Base-by-base conservation (phyloP, 2,329 filamentous ascomycete genomes). In the Berkeleyomyces basicola region DNA sequence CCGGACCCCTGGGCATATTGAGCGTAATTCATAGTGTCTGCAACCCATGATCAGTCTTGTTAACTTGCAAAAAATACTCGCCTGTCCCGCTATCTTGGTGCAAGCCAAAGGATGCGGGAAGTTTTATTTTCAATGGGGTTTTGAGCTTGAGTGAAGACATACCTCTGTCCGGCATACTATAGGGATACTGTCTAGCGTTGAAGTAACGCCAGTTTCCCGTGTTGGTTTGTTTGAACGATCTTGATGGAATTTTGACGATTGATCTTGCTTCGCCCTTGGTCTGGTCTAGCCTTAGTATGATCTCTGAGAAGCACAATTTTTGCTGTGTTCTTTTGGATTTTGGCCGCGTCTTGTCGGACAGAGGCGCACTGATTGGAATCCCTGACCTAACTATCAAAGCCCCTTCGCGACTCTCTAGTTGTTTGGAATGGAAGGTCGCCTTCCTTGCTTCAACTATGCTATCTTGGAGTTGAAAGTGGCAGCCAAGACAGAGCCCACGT, bases 301-400 rank as follows among this genome's bases (percentile, higher is more conserved):
- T 42, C 57, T 59, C 9, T 23, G 57, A 59, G 57, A 59, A 44
- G 14, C 39, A 36, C 23, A 53, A 44, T 55, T 55, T 61, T 55
- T n/a, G 47, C 16, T 43, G 23, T 51, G 47, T 14, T 61, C 33
- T 53, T 53, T 61, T 55, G 39, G 36, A 61, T 61, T 61, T 61
- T 53, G 46, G 46, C 44, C 59, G 59, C 59, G 46, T 61, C 39
- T 61, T 61, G 59, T 61, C 59, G n/a, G 59, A 61, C 59, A 61
- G 59, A 61, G 44, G 39, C 59, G 46, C 47, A 53, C 39, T 61
- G 59, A 44, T 61, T 40, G 39, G 59, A 42, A 61, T 47, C 59
- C 59, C 59, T 61, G 59, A 47, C 43, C 46, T 39, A 46, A 51
- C 47, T 61, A 36, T 16, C 49, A 37, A 42, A 51, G 47, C 59